Evolutionary conservation across 2,329 filamentous ascomycete genomes (phyloP).

Genomic region (Trichoderma hamatum): DNA sequence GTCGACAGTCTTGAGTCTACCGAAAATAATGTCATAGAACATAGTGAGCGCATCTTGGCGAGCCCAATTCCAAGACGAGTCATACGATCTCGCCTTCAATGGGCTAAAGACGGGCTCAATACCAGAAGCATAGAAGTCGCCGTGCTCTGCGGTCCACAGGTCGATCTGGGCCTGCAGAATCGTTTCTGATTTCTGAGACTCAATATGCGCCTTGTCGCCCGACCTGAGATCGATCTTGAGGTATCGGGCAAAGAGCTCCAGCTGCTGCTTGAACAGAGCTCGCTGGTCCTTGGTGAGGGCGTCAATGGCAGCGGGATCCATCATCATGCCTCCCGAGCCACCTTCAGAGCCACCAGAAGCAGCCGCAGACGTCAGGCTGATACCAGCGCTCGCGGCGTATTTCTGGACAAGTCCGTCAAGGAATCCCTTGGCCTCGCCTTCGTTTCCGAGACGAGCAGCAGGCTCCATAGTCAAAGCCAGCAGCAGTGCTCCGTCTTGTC

Average conservation of each 20-base stretch:
- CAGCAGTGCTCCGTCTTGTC: conserved; percentile 88
- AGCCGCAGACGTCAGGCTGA: conserved; percentile 78
- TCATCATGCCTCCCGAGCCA: conserved; percentile 90
- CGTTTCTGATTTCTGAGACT: conserved; percentile 81
- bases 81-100: conserved; percentile 93
- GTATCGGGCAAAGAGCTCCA: conserved; percentile 92
- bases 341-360: conserved; percentile 73
- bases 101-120: conserved; percentile 93
- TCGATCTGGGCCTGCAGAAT: conserved; percentile 92
- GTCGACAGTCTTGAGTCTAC: conserved; percentile 87
- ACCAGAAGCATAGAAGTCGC: conserved; percentile 91
- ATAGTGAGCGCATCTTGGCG: conserved; percentile 96
- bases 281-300: conserved; percentile 96
- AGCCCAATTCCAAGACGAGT: conserved; percentile 99
- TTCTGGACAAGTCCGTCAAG: conserved; percentile 87
- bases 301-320: conserved; percentile 96
- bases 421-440: conserved; percentile 89
- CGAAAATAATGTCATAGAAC: conserved; percentile 99
- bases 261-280: conserved; percentile 95
- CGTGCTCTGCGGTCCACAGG: conserved; percentile 92
- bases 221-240: conserved; percentile 95
- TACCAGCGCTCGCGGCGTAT: conserved; percentile 80
- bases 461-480: conserved; percentile 94
- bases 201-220: conserved; percentile 91
- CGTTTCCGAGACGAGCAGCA: conserved; percentile 80